Evolutionary conservation across 2,329 filamentous ascomycete genomes (phyloP), one percentile per base, ranked within the genome.

Genomic region (Orbilia javanica): DNA sequence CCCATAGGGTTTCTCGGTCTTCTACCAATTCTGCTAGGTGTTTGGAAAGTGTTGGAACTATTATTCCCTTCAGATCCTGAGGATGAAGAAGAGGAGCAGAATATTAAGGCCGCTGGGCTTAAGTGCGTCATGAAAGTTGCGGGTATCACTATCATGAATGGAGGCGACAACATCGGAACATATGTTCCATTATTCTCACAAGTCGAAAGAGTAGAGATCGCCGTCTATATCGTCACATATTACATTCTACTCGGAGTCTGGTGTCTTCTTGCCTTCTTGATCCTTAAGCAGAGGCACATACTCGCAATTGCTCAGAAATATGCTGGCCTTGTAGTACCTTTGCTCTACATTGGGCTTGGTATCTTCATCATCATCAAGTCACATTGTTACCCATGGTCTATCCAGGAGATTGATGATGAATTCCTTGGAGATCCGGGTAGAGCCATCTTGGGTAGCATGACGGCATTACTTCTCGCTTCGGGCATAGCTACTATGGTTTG

Each of bases 1-100:
- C 83, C 83, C 2, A 84, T 84, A 46, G 83, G 83, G 4, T 84
- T 84, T 44, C 81, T 84, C 7, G 83, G 83, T 74, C 79, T 84
- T 1, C 64, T 84, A 5, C 83, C 83, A 7, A 81, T 84, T 13
- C 71, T 84, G 15, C 80, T 84, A 4, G 83, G 83, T 10, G 53
- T 83, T 10, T 84, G 83, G 83, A 82, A 80, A 62, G 48, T 64
- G 80, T 29, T 67, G n/a, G 27, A 36, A 8, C 18, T 73, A 11
- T 3, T 83, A 7, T 65, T 82, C 15, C 74, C 80, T 44, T 18
- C 39, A 13, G 4, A 79, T 79, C n/a, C 79, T 65, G 22, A 44
- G 13, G 39, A 44, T 3, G 80, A 79, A 36, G 73, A 65, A 50
- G 25, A 27, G 25, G 13, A 71, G 13, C 66, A 73, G 31, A 73